Percentiles rank a stretch among this genome's conserved stretches.
Conservation (phyloP, 805 yeast genomes). For the Myxozyma kluyveri region DNA sequence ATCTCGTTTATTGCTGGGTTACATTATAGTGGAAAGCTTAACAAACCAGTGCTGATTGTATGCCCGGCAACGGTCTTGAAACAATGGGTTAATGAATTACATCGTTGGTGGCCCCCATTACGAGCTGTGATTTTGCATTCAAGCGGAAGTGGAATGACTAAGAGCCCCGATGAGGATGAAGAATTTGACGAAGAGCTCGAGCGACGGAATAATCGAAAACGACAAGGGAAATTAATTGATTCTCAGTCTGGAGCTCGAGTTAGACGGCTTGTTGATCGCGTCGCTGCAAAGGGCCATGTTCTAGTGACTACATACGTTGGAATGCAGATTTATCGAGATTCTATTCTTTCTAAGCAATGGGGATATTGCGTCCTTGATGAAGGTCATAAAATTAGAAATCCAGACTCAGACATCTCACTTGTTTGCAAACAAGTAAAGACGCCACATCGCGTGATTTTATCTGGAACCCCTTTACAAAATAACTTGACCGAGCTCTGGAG, state of each 20-base stretch:
- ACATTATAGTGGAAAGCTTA: constrained; percentile 72
- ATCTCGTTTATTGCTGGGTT: constrained; percentile 88
- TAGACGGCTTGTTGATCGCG: constrained; percentile 23
- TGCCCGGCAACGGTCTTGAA: constrained; percentile 96
- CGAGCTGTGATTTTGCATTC: constrained; percentile 84
- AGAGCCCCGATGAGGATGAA: constrained; percentile 34
- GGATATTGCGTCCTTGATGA: constrained; percentile 90
- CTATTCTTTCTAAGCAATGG: constrained; percentile 71
- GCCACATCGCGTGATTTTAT: constrained; percentile 77
- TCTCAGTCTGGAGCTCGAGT: constrained; percentile 34
- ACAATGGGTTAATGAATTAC: constrained; percentile 97
- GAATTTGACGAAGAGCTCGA: constrained; percentile 39
- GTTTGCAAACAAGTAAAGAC: constrained; percentile 82
- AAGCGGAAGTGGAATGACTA: constrained; percentile 80
- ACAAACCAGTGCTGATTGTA: constrained; percentile 78
- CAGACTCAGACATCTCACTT: constrained; percentile 82
- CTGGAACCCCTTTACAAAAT: constrained; percentile 97
- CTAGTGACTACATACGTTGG: constrained; percentile 91
- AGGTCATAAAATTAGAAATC: constrained; percentile 95
- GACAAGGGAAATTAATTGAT: constrained; percentile 32
- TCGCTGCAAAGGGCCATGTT: constrained; percentile 60
- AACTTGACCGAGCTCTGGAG: constrained; percentile 92
- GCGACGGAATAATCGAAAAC: constrained; percentile 26
- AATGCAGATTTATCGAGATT: constrained; percentile 61
- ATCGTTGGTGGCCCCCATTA: constrained; percentile 97